Evolutionary conservation across 768 basidiomycete species (phyloP), one percentile per base, ranked within the genome.

Genomic region (Dioszegia crocea): DNA sequence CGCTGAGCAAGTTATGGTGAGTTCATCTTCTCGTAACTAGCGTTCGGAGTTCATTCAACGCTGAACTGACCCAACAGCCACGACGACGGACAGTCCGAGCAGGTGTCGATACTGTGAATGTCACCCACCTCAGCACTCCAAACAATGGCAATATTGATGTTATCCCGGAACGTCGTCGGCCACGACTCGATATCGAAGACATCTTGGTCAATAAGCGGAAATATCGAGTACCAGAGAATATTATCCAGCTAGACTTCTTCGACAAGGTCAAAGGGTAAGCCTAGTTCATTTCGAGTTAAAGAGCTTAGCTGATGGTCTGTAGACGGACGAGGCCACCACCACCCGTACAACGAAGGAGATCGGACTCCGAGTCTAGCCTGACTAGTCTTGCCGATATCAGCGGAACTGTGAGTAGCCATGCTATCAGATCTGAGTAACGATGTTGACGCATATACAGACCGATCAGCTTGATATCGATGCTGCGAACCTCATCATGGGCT

Each of bases 221-320:
- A 43, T 98, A 96, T 78, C 82, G 92, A 69, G 86, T 98, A 23
- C 96, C 96, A 2, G 96, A 98, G 74, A 84, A 85, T 59, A 83
- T 92, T 48, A 88, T 99, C 65, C 83, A 89, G 45, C 83, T 99
- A 47, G 94, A 99, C 76, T 99, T 99, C 71, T 98, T 94, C 93
- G 86, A 84, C 57, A 92, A 88, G 58, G 48, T 79, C 39, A 41
- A 52, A 27, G 40, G 63, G 64, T 65, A 30, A 17, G 56, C n/a
- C n/a, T n/a, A n/a, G n/a, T n/a, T n/a, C n/a, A n/a, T n/a, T n/a
- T n/a, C n/a, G n/a, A n/a, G n/a, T n/a, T n/a, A n/a, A n/a, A n/a
- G n/a, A n/a, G n/a, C n/a, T n/a, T n/a, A n/a, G n/a, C n/a, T n/a
- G n/a, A n/a, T n/a, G n/a, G n/a, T n/a, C n/a, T n/a, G n/a, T n/a